Conservation (phyloP, 2,329 filamentous ascomycete species). For the Penicillium sp. region DNA sequence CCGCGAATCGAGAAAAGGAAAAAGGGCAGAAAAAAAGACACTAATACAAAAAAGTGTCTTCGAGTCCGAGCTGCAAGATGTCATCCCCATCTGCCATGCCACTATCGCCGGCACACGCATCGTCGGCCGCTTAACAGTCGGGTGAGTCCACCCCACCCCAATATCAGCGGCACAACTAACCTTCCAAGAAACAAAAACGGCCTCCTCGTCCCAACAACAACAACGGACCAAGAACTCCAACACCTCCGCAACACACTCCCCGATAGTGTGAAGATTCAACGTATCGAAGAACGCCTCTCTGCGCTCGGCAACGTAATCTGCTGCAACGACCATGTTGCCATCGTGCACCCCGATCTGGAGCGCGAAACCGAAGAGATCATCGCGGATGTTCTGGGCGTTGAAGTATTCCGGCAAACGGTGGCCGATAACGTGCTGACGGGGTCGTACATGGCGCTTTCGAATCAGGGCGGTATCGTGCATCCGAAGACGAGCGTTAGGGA, state of each 20-base stretch:
- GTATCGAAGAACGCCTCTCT: conserved; percentile 94
- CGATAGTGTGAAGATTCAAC: conserved; percentile 86
- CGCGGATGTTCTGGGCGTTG: conserved; percentile 69
- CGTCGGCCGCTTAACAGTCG: conserved; percentile 89
- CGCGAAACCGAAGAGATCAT: conserved; percentile 98
- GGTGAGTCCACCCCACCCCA: conserved; percentile 46
- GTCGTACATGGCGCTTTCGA: conserved; percentile 92
- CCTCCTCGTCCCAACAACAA: conserved; percentile 89
- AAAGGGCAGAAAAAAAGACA: neutral
- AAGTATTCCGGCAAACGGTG: conserved; percentile 74
- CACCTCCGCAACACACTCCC: conserved; percentile 93
- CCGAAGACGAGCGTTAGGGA: conserved; percentile 96
- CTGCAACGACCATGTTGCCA: conserved; percentile 91
- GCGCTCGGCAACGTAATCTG: conserved; percentile 97
- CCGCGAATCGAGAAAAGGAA: no score
- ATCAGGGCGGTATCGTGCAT: conserved; percentile 94
- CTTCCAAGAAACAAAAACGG: conserved; percentile 78
- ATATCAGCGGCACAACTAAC: no score
- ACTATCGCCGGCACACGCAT: conserved; percentile 96
- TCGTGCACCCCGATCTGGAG: conserved; percentile 93
- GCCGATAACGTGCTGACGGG: conserved; percentile 96
- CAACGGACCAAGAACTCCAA: conserved; percentile 96
- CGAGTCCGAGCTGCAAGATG: conserved; percentile 94
- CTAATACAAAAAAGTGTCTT: conserved; percentile 61
- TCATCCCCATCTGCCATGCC: conserved; percentile 93